phyloP scores from a whole-genome alignment of 2,329 filamentous ascomycete genomes.

The Pyricularia sp. region DNA sequence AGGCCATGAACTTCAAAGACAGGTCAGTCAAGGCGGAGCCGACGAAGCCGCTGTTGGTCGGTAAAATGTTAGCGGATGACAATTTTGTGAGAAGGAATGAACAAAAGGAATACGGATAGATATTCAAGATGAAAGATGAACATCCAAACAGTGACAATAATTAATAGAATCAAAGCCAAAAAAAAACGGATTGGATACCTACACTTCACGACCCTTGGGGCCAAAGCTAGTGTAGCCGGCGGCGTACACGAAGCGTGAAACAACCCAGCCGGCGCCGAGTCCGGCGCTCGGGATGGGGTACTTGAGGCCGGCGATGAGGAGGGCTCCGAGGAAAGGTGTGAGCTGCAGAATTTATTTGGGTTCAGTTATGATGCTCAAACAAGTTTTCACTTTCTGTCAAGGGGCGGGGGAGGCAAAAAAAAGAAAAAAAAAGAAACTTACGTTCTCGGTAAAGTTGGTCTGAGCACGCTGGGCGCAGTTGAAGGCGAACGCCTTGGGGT shows the following conservation, averaged over 20 bases:
- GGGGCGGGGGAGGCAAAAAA: not conserved
- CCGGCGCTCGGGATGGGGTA: slow-evolving; percentile 41
- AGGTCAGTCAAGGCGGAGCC: not conserved
- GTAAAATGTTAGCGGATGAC: not conserved
- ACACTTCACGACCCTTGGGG: slow-evolving; percentile 33
- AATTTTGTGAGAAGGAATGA: not conserved
- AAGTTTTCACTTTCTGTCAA: no score
- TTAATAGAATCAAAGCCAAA: not conserved
- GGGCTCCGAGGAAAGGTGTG: slow-evolving; percentile 37
- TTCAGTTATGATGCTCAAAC: no score
- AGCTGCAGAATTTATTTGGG: not conserved
- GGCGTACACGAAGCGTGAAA: slow-evolving; percentile 43
- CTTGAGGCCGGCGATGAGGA: slow-evolving; percentile 46
- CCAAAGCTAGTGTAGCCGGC: slow-evolving; percentile 41
- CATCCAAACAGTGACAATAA: not conserved
- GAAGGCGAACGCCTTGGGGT: slow-evolving; percentile 45
- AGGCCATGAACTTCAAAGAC: not conserved
- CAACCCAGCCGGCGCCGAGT: slow-evolving; percentile 43
- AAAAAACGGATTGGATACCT: slow-evolving; percentile 14
- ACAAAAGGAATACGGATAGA: no score
- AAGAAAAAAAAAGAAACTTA: slow-evolving; percentile 13
- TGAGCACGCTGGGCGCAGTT: slow-evolving; percentile 59
- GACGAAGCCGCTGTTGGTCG: not conserved
- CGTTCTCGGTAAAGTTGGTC: slow-evolving; percentile 54
- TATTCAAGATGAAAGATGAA: no score